A percentile compares a stretch with the other conserved stretches of the same genome.
Evolutionary conservation across 1,284 basidiomycete genomes (phyloP).

Genomic region (Apiotrichum laibachii): DNA sequence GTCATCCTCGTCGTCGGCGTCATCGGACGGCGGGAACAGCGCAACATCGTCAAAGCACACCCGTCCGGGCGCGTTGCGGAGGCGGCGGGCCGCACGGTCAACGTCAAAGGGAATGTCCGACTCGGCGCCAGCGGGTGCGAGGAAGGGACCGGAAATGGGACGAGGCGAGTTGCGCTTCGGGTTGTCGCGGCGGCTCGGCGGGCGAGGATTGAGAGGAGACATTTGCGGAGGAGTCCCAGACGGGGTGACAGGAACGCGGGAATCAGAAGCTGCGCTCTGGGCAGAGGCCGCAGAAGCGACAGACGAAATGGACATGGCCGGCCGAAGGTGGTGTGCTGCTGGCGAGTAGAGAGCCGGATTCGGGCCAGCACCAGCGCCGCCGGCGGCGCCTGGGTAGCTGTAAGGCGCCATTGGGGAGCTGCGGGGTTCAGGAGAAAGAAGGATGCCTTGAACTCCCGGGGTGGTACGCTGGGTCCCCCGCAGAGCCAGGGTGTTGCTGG

Average conservation of each 20-base stretch:
- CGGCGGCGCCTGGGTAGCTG: not conserved
- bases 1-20: constrained; percentile 7
- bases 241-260: not conserved
- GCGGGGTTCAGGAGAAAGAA: not conserved
- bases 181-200: not conserved
- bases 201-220: not conserved
- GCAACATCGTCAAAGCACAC: constrained; percentile 17
- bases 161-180: not conserved
- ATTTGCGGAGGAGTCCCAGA: not conserved
- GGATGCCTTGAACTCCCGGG: not conserved
- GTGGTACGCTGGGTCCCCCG: not conserved
- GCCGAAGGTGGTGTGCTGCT: not conserved
- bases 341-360: not conserved
- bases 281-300: not conserved
- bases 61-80: constrained; percentile 7
- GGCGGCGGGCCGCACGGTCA: constrained; percentile 9
- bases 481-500: constrained; percentile 5
- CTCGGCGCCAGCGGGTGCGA: not conserved
- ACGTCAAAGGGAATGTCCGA: constrained; percentile 12
- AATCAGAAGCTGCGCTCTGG: not conserved
- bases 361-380: not conserved
- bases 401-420: not conserved
- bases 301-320: not conserved
- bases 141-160: constrained; percentile 6
- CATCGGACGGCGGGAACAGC: constrained; percentile 10